Conservation (phyloP, 495 filamentous ascomycete genomes). For the Hyaloscypha bicolor region DNA sequence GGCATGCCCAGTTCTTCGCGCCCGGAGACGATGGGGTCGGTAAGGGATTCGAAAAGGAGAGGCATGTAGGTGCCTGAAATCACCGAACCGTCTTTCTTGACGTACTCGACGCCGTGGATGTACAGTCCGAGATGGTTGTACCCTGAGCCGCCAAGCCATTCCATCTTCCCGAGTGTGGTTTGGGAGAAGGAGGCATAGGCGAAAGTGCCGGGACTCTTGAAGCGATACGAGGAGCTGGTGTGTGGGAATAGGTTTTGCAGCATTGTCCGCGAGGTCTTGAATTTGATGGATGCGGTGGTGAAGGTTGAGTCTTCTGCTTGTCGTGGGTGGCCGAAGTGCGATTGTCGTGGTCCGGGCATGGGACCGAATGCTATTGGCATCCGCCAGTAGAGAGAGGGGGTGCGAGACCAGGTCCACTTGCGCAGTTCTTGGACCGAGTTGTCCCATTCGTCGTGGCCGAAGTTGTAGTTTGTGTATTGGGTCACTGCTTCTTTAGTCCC, state of each 20-base stretch:
- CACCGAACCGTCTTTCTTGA: constrained; percentile 47
- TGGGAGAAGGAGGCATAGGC: constrained; percentile 52
- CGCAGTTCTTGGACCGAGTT: constrained; percentile 52
- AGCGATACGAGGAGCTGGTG: constrained; percentile 40
- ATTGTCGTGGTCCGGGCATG: constrained; percentile 55
- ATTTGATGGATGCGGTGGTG: constrained; percentile 54
- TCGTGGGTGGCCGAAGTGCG: constrained; percentile 33
- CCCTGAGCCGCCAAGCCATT: constrained; percentile 57
- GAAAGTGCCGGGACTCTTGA: constrained; percentile 49
- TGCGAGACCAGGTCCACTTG: constrained; percentile 45
- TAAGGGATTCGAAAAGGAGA: constrained; percentile 54
- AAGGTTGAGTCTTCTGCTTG: constrained; percentile 39
- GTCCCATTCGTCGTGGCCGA: constrained; percentile 62
- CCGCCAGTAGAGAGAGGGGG: constrained; percentile 41
- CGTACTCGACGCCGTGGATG: constrained; percentile 59
- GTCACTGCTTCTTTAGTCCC: constrained; percentile 39
- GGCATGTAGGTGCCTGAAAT: constrained; percentile 55
- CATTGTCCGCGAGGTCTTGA: constrained; percentile 59
- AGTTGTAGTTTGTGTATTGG: constrained; percentile 55
- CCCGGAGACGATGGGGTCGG: constrained; percentile 55
- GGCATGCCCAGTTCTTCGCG: constrained; percentile 61
- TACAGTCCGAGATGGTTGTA: constrained; percentile 60
- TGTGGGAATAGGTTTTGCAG: constrained; percentile 56
- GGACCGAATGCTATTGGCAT: constrained; percentile 60
- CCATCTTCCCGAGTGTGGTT: constrained; percentile 52